Conservation (phyloP, 192 early-diverging fungal genomes). For the Coemansia sp. region DNA sequence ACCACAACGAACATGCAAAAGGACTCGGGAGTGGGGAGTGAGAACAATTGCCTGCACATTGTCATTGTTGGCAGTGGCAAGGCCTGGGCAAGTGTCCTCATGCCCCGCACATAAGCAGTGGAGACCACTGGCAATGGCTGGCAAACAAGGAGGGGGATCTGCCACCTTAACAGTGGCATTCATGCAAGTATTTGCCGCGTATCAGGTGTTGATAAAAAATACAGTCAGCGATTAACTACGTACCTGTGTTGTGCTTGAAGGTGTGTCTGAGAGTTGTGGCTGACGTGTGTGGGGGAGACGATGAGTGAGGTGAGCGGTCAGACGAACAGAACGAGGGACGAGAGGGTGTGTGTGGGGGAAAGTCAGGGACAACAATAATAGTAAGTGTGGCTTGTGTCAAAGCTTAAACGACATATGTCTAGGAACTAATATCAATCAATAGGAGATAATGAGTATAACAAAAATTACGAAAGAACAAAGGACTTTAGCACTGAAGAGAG, state of each 20-base stretch:
- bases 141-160: not conserved
- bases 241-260: slow-evolving; percentile 1
- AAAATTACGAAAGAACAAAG: slow-evolving; percentile 1
- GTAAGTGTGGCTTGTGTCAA: slow-evolving; percentile 7
- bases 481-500: not conserved
- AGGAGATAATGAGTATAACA: not conserved
- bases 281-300: not conserved
- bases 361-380: slow-evolving; percentile 1
- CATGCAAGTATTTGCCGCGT: not conserved
- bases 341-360: not conserved
- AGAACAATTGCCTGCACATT: not conserved
- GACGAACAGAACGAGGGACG: not conserved
- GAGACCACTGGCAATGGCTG: not conserved
- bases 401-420: slow-evolving; percentile 9
- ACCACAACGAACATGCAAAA: not conserved
- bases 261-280: not conserved
- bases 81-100: not conserved
- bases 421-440: not conserved
- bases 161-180: not conserved
- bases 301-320: not conserved
- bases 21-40: not conserved
- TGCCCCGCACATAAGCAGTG: not conserved
- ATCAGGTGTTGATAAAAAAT: not conserved
- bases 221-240: not conserved
- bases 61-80: not conserved